Conservation (phyloP, 179 eudicot species). For the Silene vulgaris region DNA sequence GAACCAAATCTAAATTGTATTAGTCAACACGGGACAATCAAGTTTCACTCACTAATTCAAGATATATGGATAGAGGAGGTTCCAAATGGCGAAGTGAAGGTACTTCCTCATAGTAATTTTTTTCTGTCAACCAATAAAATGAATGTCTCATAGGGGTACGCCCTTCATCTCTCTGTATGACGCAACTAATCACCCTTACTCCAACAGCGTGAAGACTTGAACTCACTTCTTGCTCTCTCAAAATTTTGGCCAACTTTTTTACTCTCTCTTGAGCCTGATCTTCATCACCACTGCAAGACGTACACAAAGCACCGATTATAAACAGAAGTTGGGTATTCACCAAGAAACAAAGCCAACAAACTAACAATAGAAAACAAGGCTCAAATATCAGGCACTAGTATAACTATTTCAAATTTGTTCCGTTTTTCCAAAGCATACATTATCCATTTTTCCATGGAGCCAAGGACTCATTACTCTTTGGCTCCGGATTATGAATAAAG, state of each 20-base stretch:
- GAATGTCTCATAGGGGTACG: constrained; percentile 98
- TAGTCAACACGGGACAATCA: not conserved
- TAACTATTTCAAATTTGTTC: too few species aligned
- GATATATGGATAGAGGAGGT: constrained; percentile 95
- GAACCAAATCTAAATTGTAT: not conserved
- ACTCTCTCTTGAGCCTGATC: constrained; percentile 99
- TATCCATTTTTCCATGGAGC: too few species aligned
- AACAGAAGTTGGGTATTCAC: not conserved
- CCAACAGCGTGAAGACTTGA: constrained; percentile 74
- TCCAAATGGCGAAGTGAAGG: constrained; percentile 93
- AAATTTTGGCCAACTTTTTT: constrained; percentile 78
- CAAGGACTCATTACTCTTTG: too few species aligned
- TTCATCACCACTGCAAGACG: constrained; percentile 83
- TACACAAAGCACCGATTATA: constrained; percentile 13
- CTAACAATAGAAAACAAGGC: constrained; percentile 7
- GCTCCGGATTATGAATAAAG: too few species aligned
- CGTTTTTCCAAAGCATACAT: too few species aligned
- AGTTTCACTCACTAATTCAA: constrained; percentile 63
- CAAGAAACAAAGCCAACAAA: not conserved
- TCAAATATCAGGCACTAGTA: not conserved
- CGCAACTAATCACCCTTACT: constrained; percentile 87
- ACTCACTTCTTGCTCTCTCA: constrained; percentile 81
- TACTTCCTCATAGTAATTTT: constrained; percentile 68
- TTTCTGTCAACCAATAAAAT: constrained; percentile 85
- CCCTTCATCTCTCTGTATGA: constrained; percentile 99